phyloP scores from a whole-genome alignment of 345 rosid genomes.

The Aquilaria malaccensis region DNA sequence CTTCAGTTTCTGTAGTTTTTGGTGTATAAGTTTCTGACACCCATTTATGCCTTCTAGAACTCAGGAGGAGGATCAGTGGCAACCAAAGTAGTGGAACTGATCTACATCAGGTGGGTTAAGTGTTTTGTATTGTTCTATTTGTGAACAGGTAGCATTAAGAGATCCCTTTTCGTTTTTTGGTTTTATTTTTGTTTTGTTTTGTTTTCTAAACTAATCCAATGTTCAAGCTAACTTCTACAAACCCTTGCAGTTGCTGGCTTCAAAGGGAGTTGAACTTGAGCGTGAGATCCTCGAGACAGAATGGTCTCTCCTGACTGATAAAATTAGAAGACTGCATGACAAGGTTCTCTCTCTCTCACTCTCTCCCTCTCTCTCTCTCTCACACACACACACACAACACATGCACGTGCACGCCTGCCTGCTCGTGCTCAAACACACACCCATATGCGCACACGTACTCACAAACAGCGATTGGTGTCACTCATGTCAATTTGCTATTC shows the following conservation, averaged over 20 bases:
- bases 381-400: background rate
- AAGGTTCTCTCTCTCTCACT: conserved; percentile 38
- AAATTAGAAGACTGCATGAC: conserved; percentile 50
- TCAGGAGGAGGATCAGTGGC: conserved; percentile 48
- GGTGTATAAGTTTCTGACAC: conserved; percentile 7
- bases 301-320: conserved; percentile 56
- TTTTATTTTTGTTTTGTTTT: background rate
- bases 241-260: conserved; percentile 40
- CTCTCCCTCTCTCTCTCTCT: background rate
- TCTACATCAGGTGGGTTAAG: conserved; percentile 46
- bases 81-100: conserved; percentile 31
- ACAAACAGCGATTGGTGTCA: background rate
- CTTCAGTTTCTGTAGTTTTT: background rate
- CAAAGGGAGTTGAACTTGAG: conserved; percentile 62
- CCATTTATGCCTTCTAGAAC: conserved; percentile 38
- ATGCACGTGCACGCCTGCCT: too few relatives aligned
- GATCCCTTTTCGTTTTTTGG: background rate
- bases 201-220: background rate
- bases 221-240: conserved; percentile 9
- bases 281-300: conserved; percentile 76
- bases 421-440: too few relatives aligned
- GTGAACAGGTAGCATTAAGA: background rate
- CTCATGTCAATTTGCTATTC: background rate
- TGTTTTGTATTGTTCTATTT: conserved; percentile 2
- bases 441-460: too few relatives aligned